Conservation (phyloP, 805 yeast genomes). For the Kluyveromyces siamensis region DNA sequence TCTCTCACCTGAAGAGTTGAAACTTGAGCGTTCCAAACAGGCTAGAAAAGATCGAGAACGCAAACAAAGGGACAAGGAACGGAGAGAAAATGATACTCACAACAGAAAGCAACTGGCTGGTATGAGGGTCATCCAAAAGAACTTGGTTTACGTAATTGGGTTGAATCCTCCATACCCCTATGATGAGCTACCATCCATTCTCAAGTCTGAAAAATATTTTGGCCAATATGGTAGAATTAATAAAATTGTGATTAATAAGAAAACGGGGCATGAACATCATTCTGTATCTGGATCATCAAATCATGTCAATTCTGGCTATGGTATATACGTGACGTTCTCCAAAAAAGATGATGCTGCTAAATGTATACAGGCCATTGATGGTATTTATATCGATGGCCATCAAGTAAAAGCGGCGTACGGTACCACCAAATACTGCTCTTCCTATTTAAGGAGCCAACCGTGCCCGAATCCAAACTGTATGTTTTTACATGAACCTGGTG, state of each 20-base stretch:
- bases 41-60: conserved; percentile 73
- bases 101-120: conserved; percentile 88
- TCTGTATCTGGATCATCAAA: conserved; percentile 16
- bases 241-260: conserved; percentile 86
- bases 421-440: conserved; percentile 96
- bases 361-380: conserved; percentile 88
- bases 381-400: conserved; percentile 87
- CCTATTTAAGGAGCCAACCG: conserved; percentile 86
- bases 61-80: conserved; percentile 83
- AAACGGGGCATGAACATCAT: conserved; percentile 37
- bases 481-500: conserved; percentile 99
- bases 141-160: conserved; percentile 92
- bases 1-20: conserved; percentile 76
- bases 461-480: conserved; percentile 98
- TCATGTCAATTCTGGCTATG: conserved; percentile 67
- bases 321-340: conserved; percentile 91
- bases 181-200: conserved; percentile 73
- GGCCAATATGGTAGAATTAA: conserved; percentile 97
- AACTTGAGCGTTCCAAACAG: conserved; percentile 68
- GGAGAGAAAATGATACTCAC: conserved; percentile 76
- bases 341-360: conserved; percentile 90
- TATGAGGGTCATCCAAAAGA: conserved; percentile 96
- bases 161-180: conserved; percentile 67
- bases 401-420: conserved; percentile 93
- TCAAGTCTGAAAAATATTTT: conserved; percentile 86